Evolutionary conservation across 1,284 basidiomycete species (phyloP), one percentile per base, ranked within the genome.

Genomic region (Cryptococcus deneoformans): DNA sequence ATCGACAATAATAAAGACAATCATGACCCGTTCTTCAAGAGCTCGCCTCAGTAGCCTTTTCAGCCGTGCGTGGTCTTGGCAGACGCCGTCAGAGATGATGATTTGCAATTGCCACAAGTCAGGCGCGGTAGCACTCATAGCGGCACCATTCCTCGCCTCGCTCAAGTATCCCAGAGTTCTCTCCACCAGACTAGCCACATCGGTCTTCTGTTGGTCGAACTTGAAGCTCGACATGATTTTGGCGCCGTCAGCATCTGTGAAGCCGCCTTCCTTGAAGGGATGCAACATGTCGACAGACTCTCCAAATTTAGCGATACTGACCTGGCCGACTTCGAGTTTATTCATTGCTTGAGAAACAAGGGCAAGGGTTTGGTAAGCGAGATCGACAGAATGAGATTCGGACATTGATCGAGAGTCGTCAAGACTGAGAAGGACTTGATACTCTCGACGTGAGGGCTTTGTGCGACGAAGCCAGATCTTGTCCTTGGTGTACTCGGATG

Each of bases 401-500:
- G 92, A 88, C 96, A 99, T 99, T 40, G 92, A 96, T 46, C 88
- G 86, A 16, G 92, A 96, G 80, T 99, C 96, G 72, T 99, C 96
- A 53, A 99, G 85, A 6, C 92, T 89, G 53, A 99, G 83, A 47
- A 99, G 84, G 2, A 99, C 87, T 71, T 99, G 96, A 77, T 99
- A 99, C 75, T 98, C 94, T 52, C 96, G 86, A 70, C 91, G 86
- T 68, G 89, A 92, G 0, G 96, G 95, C 59, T 90, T 87, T 5
- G 94, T 97, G 36, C 96, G 85, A 35, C 96, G 87, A 38, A 99
- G 82, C 96, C 96, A 99, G 68, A 99, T 99, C 80, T 96, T 96
- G 83, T 99, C 96, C 78, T 99, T 99, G 57, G 94, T 97, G 80
- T 93, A 99, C 79, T 99, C 96, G 76, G 89, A 92, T 8, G 96